A percentile compares a stretch with the other conserved stretches of the same genome.
These are phyloP conservation scores for Fraxinus dipetala DNA, from an alignment of 305 asterid genomes.

Conservation along the genomic window DNA sequence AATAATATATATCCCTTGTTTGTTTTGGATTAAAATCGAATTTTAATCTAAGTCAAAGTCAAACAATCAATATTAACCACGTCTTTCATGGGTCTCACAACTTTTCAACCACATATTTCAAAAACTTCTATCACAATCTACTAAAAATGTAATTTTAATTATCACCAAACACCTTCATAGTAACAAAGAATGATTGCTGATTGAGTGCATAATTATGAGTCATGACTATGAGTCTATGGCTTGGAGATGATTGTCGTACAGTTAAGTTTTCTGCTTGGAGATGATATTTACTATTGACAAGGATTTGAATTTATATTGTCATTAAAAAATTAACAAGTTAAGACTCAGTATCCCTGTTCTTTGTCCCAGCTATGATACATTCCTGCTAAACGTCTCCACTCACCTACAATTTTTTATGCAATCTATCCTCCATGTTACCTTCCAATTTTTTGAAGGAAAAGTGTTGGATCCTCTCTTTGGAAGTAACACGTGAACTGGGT, in stretches of 20 bases:
- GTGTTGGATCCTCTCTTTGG: neutral
- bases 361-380: neutral
- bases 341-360: neutral
- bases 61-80: too few species aligned
- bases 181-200: neutral
- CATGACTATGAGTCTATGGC: neutral
- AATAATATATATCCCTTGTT: neutral
- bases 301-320: neutral
- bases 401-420: neutral
- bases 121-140: too few species aligned
- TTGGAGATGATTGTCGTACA: neutral
- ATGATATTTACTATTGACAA: neutral
- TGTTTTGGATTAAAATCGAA: too few species aligned
- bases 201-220: neutral
- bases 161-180: too few species aligned
- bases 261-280: neutral
- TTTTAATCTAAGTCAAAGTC: too few species aligned
- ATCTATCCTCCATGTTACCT: neutral
- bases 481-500: neutral
- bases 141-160: too few species aligned
- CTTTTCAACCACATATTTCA: too few species aligned
- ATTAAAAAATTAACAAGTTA: neutral
- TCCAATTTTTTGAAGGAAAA: neutral
- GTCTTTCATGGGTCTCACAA: too few species aligned
- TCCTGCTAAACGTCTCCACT: neutral